Conservation (phyloP, 345 rosid genomes). For the Rhodamnia argentea region DNA sequence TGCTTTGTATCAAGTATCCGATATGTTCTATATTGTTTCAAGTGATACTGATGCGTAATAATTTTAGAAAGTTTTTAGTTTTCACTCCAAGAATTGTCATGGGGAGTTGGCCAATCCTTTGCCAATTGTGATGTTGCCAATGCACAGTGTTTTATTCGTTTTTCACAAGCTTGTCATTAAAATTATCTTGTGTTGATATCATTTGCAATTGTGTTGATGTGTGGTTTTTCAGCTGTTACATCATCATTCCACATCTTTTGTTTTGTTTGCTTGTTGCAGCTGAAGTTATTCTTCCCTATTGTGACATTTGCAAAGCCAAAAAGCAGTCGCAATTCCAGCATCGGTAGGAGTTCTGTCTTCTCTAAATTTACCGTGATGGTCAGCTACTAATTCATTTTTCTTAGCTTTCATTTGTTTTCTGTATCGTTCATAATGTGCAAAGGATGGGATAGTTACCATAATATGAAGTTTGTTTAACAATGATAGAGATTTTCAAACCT, state of each 20-base stretch:
- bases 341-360: conserved; percentile 37
- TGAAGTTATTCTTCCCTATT: conserved; percentile 76
- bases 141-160: neutral
- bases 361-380: neutral
- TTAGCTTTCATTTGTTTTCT: neutral
- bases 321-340: conserved; percentile 98
- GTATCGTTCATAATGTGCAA: neutral
- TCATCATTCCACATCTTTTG: neutral
- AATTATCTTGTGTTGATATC: neutral
- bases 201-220: neutral
- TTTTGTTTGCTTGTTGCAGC: conserved; percentile 27
- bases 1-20: neutral
- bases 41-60: neutral
- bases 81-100: neutral
- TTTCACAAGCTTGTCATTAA: neutral
- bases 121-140: neutral
- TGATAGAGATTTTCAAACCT: too few relatives aligned
- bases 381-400: too few relatives aligned
- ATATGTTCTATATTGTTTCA: neutral
- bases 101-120: neutral
- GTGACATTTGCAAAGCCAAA: conserved; percentile 97
- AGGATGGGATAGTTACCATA: neutral
- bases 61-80: neutral
- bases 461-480: too few relatives aligned
- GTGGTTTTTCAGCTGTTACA: neutral